Evolutionary conservation across 208 protist species (phyloP), one percentile per base, ranked within the genome.

Genomic region (Acanthamoeba royreba): DNA sequence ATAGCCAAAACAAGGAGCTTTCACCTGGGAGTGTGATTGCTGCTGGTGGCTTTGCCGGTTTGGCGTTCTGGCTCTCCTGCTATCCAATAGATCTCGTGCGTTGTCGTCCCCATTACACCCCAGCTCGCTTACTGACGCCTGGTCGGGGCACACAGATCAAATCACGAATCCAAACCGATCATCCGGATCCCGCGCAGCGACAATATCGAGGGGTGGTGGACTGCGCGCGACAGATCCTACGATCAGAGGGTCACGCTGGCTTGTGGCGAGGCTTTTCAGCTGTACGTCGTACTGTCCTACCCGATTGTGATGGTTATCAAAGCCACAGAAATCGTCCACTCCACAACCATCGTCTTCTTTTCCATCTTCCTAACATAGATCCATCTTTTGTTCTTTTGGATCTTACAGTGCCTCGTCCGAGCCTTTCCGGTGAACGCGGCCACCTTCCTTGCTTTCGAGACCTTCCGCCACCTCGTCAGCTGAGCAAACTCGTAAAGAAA

Each of bases 251-350:
- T 1, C 9, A 15, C 19, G 45, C 28, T 22, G 89, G 89, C 63
- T 93, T 93, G 22, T 93, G 89, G 89, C 43, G 42, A 19, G 89
- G 89, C n/a, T 93, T 93, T 66, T 92, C 85, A 4, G 85, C 61
- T n/a, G 74, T 85, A 85, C 43, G 17, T 13, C 0, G 9, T 35
- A n/a, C n/a, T n/a, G n/a, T n/a, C n/a, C n/a, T n/a, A n/a, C n/a
- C n/a, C n/a, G n/a, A n/a, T n/a, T n/a, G n/a, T n/a, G n/a, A n/a
- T n/a, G n/a, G n/a, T n/a, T n/a, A n/a, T n/a, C n/a, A n/a, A n/a
- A n/a, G n/a, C n/a, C n/a, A n/a, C n/a, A n/a, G n/a, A n/a, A n/a
- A n/a, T n/a, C n/a, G n/a, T n/a, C n/a, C n/a, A n/a, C n/a, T n/a
- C n/a, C n/a, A n/a, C 28, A 4, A 5, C 61, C 61, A n/a, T 31